These are phyloP conservation scores for Serendipita sp. DNA, from an alignment of 768 basidiomycete species.

Conservation along the genomic window DNA sequence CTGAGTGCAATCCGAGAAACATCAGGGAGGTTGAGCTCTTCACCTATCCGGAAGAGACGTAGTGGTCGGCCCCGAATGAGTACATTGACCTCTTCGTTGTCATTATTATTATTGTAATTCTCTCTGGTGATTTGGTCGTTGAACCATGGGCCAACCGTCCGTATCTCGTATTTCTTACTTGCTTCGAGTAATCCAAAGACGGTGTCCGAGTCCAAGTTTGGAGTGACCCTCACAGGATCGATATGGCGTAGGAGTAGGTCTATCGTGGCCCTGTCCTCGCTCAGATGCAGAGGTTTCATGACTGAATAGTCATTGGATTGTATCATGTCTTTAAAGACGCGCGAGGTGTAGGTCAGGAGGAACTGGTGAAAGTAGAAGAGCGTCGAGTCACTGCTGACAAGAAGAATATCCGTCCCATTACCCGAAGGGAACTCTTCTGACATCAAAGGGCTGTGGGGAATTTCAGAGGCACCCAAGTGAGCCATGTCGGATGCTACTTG, in stretches of 20 bases:
- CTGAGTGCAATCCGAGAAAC: no score
- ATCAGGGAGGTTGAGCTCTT: no score
- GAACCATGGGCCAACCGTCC: neutral
- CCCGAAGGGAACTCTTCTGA: neutral
- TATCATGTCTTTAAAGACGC: conserved; percentile 21
- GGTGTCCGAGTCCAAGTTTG: neutral
- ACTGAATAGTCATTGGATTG: conserved; percentile 13
- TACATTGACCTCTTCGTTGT: no score
- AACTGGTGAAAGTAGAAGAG: neutral
- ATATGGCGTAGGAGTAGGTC: conserved; percentile 12
- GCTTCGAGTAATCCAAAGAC: conserved; percentile 8
- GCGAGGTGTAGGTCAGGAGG: conserved; percentile 16
- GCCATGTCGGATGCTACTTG: no score
- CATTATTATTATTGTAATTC: no score
- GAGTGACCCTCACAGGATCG: conserved; percentile 11
- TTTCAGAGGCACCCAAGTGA: no score
- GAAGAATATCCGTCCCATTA: neutral
- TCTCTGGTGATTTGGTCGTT: no score
- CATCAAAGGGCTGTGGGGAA: no score
- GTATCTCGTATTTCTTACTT: conserved; percentile 13
- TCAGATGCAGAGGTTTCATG: conserved; percentile 9
- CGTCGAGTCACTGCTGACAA: neutral
- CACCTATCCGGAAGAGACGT: no score
- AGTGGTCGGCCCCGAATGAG: no score
- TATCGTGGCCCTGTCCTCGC: conserved; percentile 11